phyloP scores from a whole-genome alignment of 257 asterid species.

The Ophiorrhiza pumila region DNA sequence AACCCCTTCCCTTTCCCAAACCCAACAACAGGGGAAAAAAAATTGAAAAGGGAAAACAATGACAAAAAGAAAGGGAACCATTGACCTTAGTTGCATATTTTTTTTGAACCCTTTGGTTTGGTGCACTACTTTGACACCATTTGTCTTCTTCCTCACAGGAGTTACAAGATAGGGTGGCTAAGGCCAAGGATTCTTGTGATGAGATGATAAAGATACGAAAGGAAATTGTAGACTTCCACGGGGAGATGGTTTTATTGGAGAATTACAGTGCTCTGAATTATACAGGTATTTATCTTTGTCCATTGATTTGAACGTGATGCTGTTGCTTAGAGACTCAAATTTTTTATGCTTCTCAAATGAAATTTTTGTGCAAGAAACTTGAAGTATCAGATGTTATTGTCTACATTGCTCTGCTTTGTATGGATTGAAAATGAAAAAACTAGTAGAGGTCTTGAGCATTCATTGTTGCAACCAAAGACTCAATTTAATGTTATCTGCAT shows the following conservation, averaged over 20 bases:
- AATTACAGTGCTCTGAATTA: slow-evolving; percentile 92
- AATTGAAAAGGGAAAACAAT: neutral
- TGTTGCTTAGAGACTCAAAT: neutral
- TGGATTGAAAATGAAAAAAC: neutral
- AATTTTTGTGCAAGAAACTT: neutral
- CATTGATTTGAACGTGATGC: neutral
- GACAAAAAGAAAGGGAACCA: neutral
- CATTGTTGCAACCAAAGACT: neutral
- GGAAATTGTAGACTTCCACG: slow-evolving; percentile 90
- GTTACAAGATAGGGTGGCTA: slow-evolving; percentile 71
- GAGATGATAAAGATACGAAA: slow-evolving; percentile 64
- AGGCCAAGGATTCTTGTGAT: slow-evolving; percentile 49
- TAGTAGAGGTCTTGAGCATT: neutral
- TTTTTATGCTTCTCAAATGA: neutral
- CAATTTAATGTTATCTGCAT: neutral
- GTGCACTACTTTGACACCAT: slow-evolving; percentile 1
- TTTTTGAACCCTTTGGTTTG: neutral
- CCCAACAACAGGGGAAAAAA: too few relatives aligned
- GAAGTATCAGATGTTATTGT: neutral
- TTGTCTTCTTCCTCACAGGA: slow-evolving; percentile 44
- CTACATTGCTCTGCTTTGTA: neutral
- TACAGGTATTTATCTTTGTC: slow-evolving; percentile 46
- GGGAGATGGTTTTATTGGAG: slow-evolving; percentile 95
- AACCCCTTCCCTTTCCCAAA: neutral
- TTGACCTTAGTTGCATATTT: neutral